Conservation (phyloP, 768 basidiomycete species). For the Lepiota brunneoincarnata region DNA sequence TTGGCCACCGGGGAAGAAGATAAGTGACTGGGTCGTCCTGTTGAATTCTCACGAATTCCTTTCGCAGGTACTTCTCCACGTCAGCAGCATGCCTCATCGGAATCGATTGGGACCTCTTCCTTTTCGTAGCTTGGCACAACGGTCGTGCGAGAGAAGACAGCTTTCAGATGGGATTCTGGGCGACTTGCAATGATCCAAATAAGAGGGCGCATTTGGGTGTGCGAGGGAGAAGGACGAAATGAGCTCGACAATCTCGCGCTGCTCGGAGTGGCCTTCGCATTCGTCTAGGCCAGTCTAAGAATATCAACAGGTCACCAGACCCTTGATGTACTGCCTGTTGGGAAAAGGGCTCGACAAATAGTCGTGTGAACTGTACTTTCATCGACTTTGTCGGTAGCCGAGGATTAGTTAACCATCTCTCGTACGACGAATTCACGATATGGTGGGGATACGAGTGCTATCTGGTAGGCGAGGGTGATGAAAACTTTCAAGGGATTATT, state of each 20-base stretch:
- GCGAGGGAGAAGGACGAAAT: no score
- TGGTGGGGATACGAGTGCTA: constrained; percentile 2
- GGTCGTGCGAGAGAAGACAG: no score
- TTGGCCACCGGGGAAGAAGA: background rate
- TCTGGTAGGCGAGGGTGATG: constrained; percentile 17
- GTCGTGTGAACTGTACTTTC: constrained; percentile 8
- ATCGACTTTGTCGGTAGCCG: constrained; percentile 8
- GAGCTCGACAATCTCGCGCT: no score
- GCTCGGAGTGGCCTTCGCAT: no score
- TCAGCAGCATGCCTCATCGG: constrained; percentile 14
- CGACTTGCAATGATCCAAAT: no score
- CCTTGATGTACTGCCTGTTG: no score
- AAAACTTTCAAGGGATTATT: constrained; percentile 12
- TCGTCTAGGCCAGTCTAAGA: no score
- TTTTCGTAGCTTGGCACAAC: no score
- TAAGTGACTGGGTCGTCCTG: background rate
- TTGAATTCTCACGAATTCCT: constrained; percentile 11
- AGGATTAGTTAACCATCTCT: constrained; percentile 4
- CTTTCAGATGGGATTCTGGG: no score
- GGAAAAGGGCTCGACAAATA: constrained; percentile 16
- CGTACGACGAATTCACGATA: constrained; percentile 11
- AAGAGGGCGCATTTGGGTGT: no score
- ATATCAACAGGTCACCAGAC: no score
- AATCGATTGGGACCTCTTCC: constrained; percentile 9
- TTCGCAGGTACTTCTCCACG: constrained; percentile 15